These are phyloP conservation scores for Aureobasidium sp. DNA, from an alignment of 2,329 filamentous ascomycete genomes.

Conservation along the genomic window DNA sequence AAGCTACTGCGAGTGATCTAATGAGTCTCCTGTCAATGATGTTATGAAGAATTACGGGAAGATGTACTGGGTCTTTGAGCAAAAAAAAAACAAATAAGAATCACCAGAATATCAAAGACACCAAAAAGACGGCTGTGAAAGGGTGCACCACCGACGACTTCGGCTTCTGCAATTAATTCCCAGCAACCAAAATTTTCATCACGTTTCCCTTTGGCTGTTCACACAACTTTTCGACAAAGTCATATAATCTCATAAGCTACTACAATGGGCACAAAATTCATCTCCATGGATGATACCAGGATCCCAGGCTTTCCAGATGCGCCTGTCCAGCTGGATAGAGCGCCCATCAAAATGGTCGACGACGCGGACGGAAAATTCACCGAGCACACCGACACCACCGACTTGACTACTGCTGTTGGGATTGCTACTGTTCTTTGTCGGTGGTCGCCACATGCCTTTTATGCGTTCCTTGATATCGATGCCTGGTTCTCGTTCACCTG, in stretches of 20 bases:
- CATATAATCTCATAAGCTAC: not conserved
- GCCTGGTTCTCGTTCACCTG: slow-evolving; percentile 22
- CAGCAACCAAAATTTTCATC: not conserved
- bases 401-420: slow-evolving; percentile 17
- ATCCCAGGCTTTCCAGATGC: slow-evolving; percentile 4
- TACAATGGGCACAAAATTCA: not conserved
- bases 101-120: not conserved
- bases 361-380: not conserved
- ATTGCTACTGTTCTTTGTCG: slow-evolving; percentile 20
- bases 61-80: not conserved
- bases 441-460: slow-evolving; percentile 19
- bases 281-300: not conserved
- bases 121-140: not conserved
- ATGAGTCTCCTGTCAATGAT: not conserved
- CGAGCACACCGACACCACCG: not conserved
- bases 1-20: not conserved
- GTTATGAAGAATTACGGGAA: not conserved
- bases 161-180: not conserved
- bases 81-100: not conserved
- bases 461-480: slow-evolving; percentile 19
- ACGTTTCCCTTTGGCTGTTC: not conserved
- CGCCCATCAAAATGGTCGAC: not conserved
- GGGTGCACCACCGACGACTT: not conserved
- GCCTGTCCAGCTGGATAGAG: not conserved
- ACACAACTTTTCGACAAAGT: not conserved